Percentiles rank a stretch among this genome's conserved stretches.
These are phyloP conservation scores for Venturia carpophila DNA, from an alignment of 2,329 filamentous ascomycete species.

Conservation along the genomic window DNA sequence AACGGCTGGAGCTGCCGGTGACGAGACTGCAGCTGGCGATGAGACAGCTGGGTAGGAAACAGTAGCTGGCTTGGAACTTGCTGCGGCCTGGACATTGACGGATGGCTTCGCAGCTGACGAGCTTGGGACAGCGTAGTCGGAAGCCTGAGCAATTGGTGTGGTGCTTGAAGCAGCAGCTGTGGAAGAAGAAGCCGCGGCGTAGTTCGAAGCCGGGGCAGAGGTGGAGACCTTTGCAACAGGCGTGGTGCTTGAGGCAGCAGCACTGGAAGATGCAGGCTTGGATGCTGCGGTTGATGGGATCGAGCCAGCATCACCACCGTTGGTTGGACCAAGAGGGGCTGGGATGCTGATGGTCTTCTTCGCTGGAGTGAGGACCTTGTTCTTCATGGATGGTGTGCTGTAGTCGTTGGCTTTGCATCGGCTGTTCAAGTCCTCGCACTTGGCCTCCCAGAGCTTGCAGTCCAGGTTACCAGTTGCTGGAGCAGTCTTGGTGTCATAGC, in stretches of 20 bases:
- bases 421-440: conserved; percentile 46
- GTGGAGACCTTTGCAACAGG: background rate
- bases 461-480: conserved; percentile 52
- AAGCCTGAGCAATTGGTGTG: background rate
- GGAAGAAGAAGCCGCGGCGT: background rate
- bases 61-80: background rate
- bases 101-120: background rate
- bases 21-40: background rate
- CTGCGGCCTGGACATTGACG: background rate
- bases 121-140: background rate
- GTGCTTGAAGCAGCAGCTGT: background rate
- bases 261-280: background rate
- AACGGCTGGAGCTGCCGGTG: background rate
- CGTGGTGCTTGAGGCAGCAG: background rate
- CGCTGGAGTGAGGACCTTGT: conserved; percentile 32
- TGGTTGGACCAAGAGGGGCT: conserved; percentile 12
- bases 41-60: background rate
- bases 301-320: background rate
- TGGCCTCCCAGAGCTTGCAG: conserved; percentile 55
- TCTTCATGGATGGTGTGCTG: conserved; percentile 38
- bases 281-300: background rate
- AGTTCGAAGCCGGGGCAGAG: background rate
- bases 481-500: conserved; percentile 45
- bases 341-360: conserved; percentile 22
- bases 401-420: conserved; percentile 36